Conservation (phyloP, 2,329 filamentous ascomycete genomes). For the Monosporascus sp. region DNA sequence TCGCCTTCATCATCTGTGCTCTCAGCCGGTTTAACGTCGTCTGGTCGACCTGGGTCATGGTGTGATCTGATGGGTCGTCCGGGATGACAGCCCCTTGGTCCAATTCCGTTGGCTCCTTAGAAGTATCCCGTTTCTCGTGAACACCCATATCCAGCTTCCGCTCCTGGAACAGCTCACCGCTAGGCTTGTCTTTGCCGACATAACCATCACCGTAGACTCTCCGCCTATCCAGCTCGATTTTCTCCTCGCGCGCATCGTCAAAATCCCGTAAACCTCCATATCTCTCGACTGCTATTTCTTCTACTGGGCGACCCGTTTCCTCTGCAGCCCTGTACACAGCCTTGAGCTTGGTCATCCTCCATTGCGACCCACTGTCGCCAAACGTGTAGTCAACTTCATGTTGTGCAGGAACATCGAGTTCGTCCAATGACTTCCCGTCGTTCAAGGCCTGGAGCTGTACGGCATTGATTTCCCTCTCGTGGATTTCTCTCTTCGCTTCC, state of each 20-base stretch:
- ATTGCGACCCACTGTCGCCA: constrained; percentile 83
- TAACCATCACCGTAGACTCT: constrained; percentile 81
- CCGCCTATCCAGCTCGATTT: constrained; percentile 80
- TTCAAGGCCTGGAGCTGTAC: constrained; percentile 56
- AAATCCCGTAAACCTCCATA: constrained; percentile 80
- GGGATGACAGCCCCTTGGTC: constrained; percentile 53
- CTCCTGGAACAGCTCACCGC: constrained; percentile 78
- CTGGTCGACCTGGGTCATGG: constrained; percentile 58
- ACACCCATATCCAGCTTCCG: constrained; percentile 56
- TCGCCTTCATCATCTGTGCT: constrained; percentile 94
- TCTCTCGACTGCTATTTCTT: constrained; percentile 76
- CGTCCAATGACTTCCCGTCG: constrained; percentile 48
- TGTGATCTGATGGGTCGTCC: constrained; percentile 43
- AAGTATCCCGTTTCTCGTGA: constrained; percentile 27
- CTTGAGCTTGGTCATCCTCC: constrained; percentile 94
- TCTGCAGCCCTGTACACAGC: constrained; percentile 77
- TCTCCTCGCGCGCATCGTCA: constrained; percentile 88
- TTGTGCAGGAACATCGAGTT: constrained; percentile 46
- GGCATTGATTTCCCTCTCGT: constrained; percentile 75
- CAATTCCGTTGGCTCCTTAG: constrained; percentile 27
- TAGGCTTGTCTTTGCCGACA: constrained; percentile 78
- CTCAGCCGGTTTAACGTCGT: constrained; percentile 83
- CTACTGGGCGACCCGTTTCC: constrained; percentile 64
- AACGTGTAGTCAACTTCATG: constrained; percentile 75
- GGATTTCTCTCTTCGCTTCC: constrained; percentile 65